Base-by-base conservation (phyloP, 2,329 filamentous ascomycete genomes). In the Alternaria tenuissima region DNA sequence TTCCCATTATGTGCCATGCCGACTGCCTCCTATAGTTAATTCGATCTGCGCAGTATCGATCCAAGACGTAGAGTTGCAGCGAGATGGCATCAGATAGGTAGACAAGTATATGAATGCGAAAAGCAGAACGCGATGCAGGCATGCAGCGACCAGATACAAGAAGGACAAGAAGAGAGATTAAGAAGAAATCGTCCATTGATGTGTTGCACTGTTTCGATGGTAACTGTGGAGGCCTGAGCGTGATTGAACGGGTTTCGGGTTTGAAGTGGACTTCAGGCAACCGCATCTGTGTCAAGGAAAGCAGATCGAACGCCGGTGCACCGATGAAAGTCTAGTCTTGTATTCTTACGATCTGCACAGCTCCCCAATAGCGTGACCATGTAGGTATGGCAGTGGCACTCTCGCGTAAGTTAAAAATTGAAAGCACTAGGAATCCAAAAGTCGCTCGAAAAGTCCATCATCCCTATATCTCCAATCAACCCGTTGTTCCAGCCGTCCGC, bases 391-490 rank as follows among this genome's bases (percentile, higher is more conserved):
- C n/a, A 16, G 14, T 7, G 16, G 5, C 7, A n/a, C 20, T 6
- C 12, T 46, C 24, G 16, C 38, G 14, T 18, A 14, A 1, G 41
- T 44, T 12, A 67, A 6, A 62, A 49, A 41, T 64, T 57, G 46
- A 65, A 63, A 8, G 44, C 32, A 14, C 24, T 55, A 16, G 55
- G 51, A 26, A 68, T 12, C 66, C 63, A 69, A n/a, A 69, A 67
- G 14, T 69, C 62, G 7, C 65, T 60, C 8, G 62, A 47, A 7
- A 69, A 67, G 9, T 71, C 68, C 39, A 64, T 8, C 12, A 51
- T 55, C 16, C 55, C 39, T 5, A 67, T 4, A 24, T 67, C 64
- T 20, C 59, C 16, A 3, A 43, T 44, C 16, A 55, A 47, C 4
- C 55, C 53, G 1, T 12, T 24, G 24, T 14, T 48, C 53, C 60